Base-by-base conservation (phyloP, 768 basidiomycete species). In the Suillus lakei region DNA sequence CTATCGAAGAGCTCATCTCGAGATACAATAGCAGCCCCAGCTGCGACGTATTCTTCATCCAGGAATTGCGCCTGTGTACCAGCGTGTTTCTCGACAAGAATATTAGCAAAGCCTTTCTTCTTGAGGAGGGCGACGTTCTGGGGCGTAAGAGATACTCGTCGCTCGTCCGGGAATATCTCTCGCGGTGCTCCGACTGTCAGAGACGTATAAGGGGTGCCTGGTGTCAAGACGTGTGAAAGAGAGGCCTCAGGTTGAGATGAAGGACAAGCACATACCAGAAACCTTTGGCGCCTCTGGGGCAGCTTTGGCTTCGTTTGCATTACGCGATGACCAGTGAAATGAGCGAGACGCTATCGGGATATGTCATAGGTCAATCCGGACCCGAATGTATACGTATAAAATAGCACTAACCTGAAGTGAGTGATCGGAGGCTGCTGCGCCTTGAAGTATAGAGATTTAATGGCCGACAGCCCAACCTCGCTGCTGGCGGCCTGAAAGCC, bases 91-190 rank as follows among this genome's bases (percentile, higher is more conserved):
- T 94, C 92, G 28, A 96, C 84, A 41, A 95, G 81, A 56, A 96
- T 86, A 62, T 83, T 83, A 7, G 78, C 70, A 72, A 96, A 94
- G 7, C 94, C 94, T 70, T 96, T 95, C 83, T 95, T 95, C 64
- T 86, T 84, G 56, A 96, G 81, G 38, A 91, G 73, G 4, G 87
- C 81, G 5, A 87, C 87, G 72, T 94, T 95, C 72, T 90, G 86
- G 5, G 94, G 94, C 0, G 94, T 93, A 8, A 96, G 78, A 44
- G 93, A 85, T 51, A 95, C 93, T 61, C 94, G 87, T 58, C 89
- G 84, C 74, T 96, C 94, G 67, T 89, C 86, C 4, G 90, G 89
- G 72, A 86, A 94, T 50, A 85, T 83, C 78, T 96, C 94, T 61
- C 84, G 83, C 15, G 93, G 92, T 21, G 92, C 85, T 30, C 94